Evolutionary conservation across 345 rosid genomes (phyloP), one percentile per base, ranked within the genome.

Genomic region (Eucalyptus marginata): DNA sequence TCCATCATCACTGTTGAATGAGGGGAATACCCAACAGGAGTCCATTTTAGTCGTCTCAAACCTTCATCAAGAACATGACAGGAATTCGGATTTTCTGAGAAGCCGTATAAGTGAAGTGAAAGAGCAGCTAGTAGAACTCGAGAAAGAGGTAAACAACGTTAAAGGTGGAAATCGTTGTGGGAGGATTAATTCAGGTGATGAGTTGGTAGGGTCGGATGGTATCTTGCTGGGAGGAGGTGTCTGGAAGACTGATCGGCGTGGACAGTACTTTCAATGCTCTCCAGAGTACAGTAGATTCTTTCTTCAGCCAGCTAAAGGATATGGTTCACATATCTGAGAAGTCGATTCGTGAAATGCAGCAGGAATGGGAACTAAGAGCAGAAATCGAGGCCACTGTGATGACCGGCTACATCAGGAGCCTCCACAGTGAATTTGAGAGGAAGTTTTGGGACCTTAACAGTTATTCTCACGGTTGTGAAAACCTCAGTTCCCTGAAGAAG

Each of bases 81-180:
- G 76, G 9, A 64, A 64, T 64, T 64, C 40, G 88, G 95, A 90
- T 54, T 95, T 94, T 89, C 71, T 94, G 56, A 62, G 54, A 56
- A 88, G 90, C 86, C 94, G 93, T 88, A 92, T 90, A 91, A 71
- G 33, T 85, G 91, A 86, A 27, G 95, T 94, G 17, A 86, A 83
- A 84, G 92, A 93, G 80, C 97, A 96, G 91, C 90, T 96, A 87
- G 89, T 88, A 89, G 93, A 93, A 90, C 95, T 97, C 29, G 92
- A 91, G 90, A 88, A 90, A 89, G 97, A 94, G 87, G 92, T 95
- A 50, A 92, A 94, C 79, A 88, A 87, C 88, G 87, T 95, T 83
- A 93, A 89, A 93, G 92, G 68, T 83, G 87, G 90, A 87, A 86
- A 87, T 81, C 92, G 92, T 54, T 27, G 86, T 49, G 89, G 90